Evolutionary conservation across 1,284 basidiomycete genomes (phyloP).

Genomic region (Schizopora paradoxa): DNA sequence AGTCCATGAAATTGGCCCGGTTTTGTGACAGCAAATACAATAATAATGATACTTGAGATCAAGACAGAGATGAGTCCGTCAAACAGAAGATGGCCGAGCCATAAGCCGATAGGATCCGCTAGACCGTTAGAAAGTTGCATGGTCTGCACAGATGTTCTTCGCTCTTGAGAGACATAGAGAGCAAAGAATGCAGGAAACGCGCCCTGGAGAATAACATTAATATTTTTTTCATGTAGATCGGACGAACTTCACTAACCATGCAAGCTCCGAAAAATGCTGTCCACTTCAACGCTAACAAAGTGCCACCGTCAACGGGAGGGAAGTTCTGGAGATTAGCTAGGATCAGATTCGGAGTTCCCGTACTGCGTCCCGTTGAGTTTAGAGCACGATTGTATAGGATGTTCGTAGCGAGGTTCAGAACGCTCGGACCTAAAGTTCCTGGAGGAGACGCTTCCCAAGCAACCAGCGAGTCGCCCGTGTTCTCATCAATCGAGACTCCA

Average conservation of each 20-base stretch:
- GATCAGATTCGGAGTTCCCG: constrained; percentile 42
- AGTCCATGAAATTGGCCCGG: constrained; percentile 72
- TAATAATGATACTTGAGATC: constrained; percentile 53
- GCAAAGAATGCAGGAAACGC: constrained; percentile 78
- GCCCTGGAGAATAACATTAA: constrained; percentile 36
- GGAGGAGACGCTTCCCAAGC: constrained; percentile 61
- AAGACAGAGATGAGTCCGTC: constrained; percentile 60
- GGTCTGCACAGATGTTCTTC: constrained; percentile 63
- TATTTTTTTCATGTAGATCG: constrained; percentile 1
- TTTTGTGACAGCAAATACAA: constrained; percentile 51
- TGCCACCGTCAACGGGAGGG: constrained; percentile 46
- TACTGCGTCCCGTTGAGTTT: constrained; percentile 38
- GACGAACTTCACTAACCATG: constrained; percentile 43
- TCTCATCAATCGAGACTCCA: constrained; percentile 52
- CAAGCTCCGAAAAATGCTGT: constrained; percentile 61
- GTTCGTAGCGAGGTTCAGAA: constrained; percentile 67
- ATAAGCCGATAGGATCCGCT: constrained; percentile 64
- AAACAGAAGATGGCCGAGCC: constrained; percentile 76
- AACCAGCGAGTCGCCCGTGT: constrained; percentile 42
- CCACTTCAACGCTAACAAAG: constrained; percentile 62
- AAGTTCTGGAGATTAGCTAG: constrained; percentile 49
- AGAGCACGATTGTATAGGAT: constrained; percentile 55
- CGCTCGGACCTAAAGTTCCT: constrained; percentile 46
- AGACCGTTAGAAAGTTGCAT: constrained; percentile 79
- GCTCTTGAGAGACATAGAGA: constrained; percentile 67